Evolutionary conservation across 768 basidiomycete genomes (phyloP), one percentile per base, ranked within the genome.

Genomic region (Mycena olivaceomarginata): DNA sequence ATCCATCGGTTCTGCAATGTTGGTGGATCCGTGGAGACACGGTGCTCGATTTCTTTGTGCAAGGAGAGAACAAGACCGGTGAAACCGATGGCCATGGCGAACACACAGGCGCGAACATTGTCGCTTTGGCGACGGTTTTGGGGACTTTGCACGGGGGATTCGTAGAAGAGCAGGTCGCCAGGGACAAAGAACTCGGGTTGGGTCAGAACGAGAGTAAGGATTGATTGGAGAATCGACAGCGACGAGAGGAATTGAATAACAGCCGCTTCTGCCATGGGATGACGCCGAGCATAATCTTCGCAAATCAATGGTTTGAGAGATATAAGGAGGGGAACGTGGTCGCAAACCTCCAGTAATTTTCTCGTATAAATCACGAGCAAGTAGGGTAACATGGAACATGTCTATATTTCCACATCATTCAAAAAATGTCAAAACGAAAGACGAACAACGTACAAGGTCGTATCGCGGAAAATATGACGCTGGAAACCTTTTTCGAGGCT

Each of bases 251-350:
- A 68, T 9, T 56, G 37, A 16, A 73, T 65, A 12, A 76, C 45
- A 4, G 67, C 45, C 5, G 20, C n/a, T 22, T 76, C 75, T 56
- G 78, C 41, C 8, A 74, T 11, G 3, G 78, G 62, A 2, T 40
- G 45, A 2, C 78, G 75, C 2, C 72, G 75, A 16, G 78, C 75
- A 45, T 75, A 69, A n/a, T 75, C 74, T 79, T 11, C 4, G 8
- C 43, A 16, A 51, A 39, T 67, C 41, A 71, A 43, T 64, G 8
- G 5, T 11, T 8, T 15, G n/a, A 51, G 13, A 18, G 48, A 13
- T 0, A 4, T 9, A 57, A 43, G 1, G 16, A 40, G 12, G 0
- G 22, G 43, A 13, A 31, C 31, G 4, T 31, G 8, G 18, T 51
- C 13, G 31, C 31, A 31, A 31, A 31, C 31, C 31, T 31, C 31